Evolutionary conservation across 1,284 basidiomycete genomes (phyloP).

Genomic region (Pseudozyma thailandica): DNA sequence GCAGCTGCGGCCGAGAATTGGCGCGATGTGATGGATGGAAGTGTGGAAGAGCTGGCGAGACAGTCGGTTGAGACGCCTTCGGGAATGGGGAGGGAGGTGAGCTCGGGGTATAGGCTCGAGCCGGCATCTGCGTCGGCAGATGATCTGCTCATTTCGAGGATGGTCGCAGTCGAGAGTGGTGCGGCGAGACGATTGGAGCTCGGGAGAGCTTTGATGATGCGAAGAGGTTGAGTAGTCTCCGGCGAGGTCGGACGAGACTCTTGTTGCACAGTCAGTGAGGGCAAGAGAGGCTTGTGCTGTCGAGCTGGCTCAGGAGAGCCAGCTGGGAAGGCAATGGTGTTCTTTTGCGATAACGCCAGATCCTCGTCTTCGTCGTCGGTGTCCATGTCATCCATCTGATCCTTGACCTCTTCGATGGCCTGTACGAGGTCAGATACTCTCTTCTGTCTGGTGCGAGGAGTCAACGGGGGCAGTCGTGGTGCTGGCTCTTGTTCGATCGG

Average conservation of each 20-base stretch:
- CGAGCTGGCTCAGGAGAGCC: conserved; percentile 7
- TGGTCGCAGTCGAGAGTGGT: conserved; percentile 30
- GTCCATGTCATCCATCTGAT: conserved; percentile 20
- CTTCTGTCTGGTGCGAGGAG: conserved; percentile 35
- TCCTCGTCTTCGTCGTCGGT: conserved; percentile 30
- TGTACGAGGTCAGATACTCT: conserved; percentile 34
- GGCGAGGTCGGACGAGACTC: not conserved
- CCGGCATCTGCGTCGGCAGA: not conserved
- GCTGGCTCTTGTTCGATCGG: not conserved
- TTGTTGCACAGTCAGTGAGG: not conserved
- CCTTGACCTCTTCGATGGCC: conserved; percentile 46
- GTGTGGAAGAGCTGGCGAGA: conserved; percentile 32
- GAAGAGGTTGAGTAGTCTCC: conserved; percentile 33
- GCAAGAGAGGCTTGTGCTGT: conserved; percentile 9
- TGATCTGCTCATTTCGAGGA: conserved; percentile 29
- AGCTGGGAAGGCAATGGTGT: conserved; percentile 21
- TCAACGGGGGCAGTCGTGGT: conserved; percentile 17
- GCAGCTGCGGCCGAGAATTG: conserved; percentile 49
- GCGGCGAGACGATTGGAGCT: conserved; percentile 33
- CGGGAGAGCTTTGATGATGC: conserved; percentile 51
- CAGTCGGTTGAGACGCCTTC: conserved; percentile 25
- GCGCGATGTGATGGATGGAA: conserved; percentile 41
- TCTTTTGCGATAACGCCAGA: conserved; percentile 11
- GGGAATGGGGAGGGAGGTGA: conserved; percentile 19
- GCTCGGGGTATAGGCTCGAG: conserved; percentile 39